Base-by-base conservation (phyloP, 1,284 basidiomycete genomes). In the Puccinia horiana region DNA sequence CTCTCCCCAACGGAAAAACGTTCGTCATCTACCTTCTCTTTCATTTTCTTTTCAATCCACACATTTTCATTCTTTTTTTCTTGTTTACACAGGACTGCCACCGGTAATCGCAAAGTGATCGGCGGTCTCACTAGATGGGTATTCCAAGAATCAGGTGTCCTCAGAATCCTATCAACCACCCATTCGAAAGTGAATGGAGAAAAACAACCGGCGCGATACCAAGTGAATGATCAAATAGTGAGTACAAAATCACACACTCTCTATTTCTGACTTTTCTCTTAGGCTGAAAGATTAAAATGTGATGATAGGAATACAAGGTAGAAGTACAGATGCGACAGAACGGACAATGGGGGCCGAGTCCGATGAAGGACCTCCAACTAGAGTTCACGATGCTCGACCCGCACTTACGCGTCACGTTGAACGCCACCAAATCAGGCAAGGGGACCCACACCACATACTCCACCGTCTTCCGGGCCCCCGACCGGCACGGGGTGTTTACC, bases 341-440 rank as follows among this genome's bases (percentile, higher is more conserved):
- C 16, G 86, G 87, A 8, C 87, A 87, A 18, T 98, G 94, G 94
- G 88, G 88, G 63, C 92, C 94, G 0, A 92, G 92, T 86, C 90
- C 91, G 4, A 86, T 93, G 78, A 89, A 88, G 14, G 93, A 97
- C 87, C 85, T 98, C 26, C 96, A 98, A 86, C 90, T 99, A 76
- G 95, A 96, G 85, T 97, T 98, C 87, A 95, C 94, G 40, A 99
- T 99, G 96, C 91, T 99, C 61, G 97, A 99, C 87, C 96, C 95
- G 0, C 94, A 96, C 87, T 88, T 96, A 83, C 93, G 95, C 44
- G 93, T 92, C 12, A 88, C 91, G 4, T 89, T 97, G 11, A 88
- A 87, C 14, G 89, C 92, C 14, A 90, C 91, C 40, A 52, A 75
- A 65, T 26, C 83, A 88, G 16, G 89, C 89, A 5, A 84, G 87